These are phyloP conservation scores for Wickerhamomyces sp. DNA, from an alignment of 1,139 yeast genomes.

Conservation along the genomic window DNA sequence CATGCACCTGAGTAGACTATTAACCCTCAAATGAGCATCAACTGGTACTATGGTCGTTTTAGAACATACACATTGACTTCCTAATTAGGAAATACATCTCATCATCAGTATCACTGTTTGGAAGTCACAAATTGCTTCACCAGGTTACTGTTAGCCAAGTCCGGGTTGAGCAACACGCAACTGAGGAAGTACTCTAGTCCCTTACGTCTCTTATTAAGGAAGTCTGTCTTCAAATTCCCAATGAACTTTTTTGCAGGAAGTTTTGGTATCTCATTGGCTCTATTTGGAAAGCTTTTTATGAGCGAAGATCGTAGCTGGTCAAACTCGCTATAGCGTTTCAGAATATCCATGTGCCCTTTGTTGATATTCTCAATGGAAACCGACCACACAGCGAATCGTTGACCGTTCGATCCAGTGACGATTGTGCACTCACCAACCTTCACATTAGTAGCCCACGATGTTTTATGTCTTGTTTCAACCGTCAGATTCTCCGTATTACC, in stretches of 20 bases:
- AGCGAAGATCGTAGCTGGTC: slow-evolving; percentile 43
- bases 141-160: slow-evolving; percentile 40
- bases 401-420: slow-evolving; percentile 30
- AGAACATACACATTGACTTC: not conserved
- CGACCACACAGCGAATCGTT: slow-evolving; percentile 39
- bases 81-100: not conserved
- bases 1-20: too few species aligned
- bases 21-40: too few species aligned
- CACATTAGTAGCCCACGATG: slow-evolving; percentile 35
- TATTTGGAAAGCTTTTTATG: slow-evolving; percentile 34
- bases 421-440: slow-evolving; percentile 36
- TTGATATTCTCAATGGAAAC: slow-evolving; percentile 30
- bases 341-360: slow-evolving; percentile 41
- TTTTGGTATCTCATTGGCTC: slow-evolving; percentile 45
- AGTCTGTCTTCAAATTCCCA: slow-evolving; percentile 46
- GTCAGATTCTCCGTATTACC: slow-evolving; percentile 10
- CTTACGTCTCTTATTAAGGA: slow-evolving; percentile 58
- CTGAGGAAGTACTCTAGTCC: slow-evolving; percentile 74
- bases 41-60: not conserved
- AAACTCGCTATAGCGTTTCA: slow-evolving; percentile 66
- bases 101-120: not conserved
- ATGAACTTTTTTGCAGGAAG: slow-evolving; percentile 65
- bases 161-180: slow-evolving; percentile 64
- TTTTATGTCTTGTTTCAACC: slow-evolving; percentile 6
- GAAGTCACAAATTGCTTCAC: slow-evolving; percentile 46